Evolutionary conservation across 208 protist species (phyloP), one percentile per base, ranked within the genome.

Genomic region (Zelonia costaricensis): DNA sequence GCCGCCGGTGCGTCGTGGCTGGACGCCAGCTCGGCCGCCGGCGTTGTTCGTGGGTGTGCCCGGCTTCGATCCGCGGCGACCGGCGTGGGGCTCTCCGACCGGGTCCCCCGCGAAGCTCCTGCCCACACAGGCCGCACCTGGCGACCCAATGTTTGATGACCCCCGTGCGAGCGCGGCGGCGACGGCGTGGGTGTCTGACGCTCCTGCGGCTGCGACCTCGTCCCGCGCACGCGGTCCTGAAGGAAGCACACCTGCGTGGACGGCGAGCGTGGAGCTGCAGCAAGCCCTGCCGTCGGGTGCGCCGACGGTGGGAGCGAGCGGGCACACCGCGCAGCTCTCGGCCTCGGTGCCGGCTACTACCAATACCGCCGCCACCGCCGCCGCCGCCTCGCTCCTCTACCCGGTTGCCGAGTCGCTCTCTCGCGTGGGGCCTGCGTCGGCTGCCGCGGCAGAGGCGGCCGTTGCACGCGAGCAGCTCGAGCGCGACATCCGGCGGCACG

Each of bases 401-500:
- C n/a, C n/a, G n/a, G n/a, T n/a, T n/a, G n/a, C n/a, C n/a, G n/a
- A n/a, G n/a, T n/a, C 25, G 35, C 15, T 47, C 12, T 30, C 49
- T 16, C 48, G 54, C 36, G n/a, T 8, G 53, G 25, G 49, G 0
- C 27, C 52, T 16, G 31, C 68, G 20, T 33, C 25, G 31, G 20
- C 52, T 3, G 36, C 28, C 18, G 7, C 57, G 2, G 51, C 47
- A 6, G 51, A 49, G 28, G 9, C 47, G n/a, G 42, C 35, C 5
- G 56, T 44, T 4, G n/a, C 61, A 10, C 79, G 86, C 23, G 73
- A 70, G 27, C 70, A 64, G 31, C 67, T 93, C 44, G 82, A 86
- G 53, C 67, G 72, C 22, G 80, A 84, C 27, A 90, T 90, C 28
- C 68, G 63, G 3, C 83, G 74, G 25, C 75, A 93, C 40, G 82